Evolutionary conservation across 371 early-diverging fungal genomes (phyloP), one percentile per base, ranked within the genome.

Genomic region (Lichtheimia corymbifera): DNA sequence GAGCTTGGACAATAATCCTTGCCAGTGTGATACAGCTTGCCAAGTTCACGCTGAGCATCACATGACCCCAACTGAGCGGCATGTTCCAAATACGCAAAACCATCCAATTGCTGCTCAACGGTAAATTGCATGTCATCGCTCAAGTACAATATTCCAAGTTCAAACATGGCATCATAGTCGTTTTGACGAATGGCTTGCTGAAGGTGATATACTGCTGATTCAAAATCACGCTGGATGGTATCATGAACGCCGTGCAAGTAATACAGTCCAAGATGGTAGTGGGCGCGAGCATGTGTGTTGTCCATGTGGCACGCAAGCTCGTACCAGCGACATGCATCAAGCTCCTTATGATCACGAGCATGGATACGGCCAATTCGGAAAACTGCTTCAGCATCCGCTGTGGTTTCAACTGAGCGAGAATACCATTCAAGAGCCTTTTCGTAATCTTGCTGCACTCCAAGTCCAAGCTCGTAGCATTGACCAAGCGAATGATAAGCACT

Each of bases 391-490:
- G 73, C 60, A 44, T 80, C 80, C 49, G 58, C 58, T 3, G 75
- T 74, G 0, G 53, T 41, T 54, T 74, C 60, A 0, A 73, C 76
- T 12, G 81, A 73, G 40, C 64, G 67, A 17, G 59, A 42, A 43
- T 77, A 80, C 76, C 76, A 77, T 55, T 67, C 64, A 22, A 71
- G 55, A 5, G 82, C 81, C 49, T 65, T 69, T n/a, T 65, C 67
- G 40, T 87, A 74, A 57, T 88, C 64, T 62, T 81, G 75, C 7
- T 60, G 18, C 4, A 70, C 70, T 3, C 81, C 81, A 35, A 77
- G 60, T 5, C 78, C 81, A 41, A 70, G 69, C 61, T 77, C 78
- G 58, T 80, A 69, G 44, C 81, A 80, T 49, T 76, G 77, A 0
- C 73, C 81, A 24, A 80, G 41, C 0, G 72, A 68, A 53, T 80